Base-by-base conservation (phyloP, 164 flowering plant species). In the Protea cynaroides region DNA sequence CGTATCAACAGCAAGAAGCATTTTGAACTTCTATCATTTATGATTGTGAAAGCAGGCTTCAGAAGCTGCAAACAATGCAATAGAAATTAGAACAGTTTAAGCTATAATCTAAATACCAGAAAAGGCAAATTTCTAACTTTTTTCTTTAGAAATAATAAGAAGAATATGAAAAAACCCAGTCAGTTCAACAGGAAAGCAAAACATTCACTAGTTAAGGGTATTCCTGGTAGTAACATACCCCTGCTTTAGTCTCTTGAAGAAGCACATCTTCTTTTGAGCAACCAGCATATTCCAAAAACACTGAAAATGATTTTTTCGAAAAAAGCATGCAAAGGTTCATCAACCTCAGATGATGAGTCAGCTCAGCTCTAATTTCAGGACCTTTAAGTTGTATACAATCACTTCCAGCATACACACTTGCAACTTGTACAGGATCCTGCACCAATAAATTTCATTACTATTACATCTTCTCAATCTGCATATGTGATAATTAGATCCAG, bases 191-290 rank as follows among this genome's bases (percentile, higher is more conserved):
- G 8, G 36, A 57, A 15, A 53, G 44, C 54, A 63, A 37, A 59
- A 46, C n/a, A 38, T 53, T 29, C 44, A n/a, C 46, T 40, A 40
- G 8, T 40, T 12, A 40, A 40, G 1, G 10, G 50, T 43, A 2
- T 43, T 38, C 38, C 44, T 36, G 17, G n/a, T 3, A 59, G 34
- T 64, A 37, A 72, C 86, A 47, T 84, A 93, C 98, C 84, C 85
- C 97, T 46, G 98, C 96, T 73, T 94, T 94, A 25, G 97, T 96
- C 78, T 90, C 85, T 75, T 89, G 95, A 68, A 94, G 86, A 59
- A 94, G 92, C 52, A 90, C 93, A 73, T 89, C 91, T 59, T 78
- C 88, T 73, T 72, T 76, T 12, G 90, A 71, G 63, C 64, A 90
- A 34, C 97, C 97, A 59, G 90, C 87, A 66, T 83, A 71, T 54